These are phyloP conservation scores for Shiraia bambusicola DNA, from an alignment of 2,329 filamentous ascomycete genomes.

Conservation along the genomic window DNA sequence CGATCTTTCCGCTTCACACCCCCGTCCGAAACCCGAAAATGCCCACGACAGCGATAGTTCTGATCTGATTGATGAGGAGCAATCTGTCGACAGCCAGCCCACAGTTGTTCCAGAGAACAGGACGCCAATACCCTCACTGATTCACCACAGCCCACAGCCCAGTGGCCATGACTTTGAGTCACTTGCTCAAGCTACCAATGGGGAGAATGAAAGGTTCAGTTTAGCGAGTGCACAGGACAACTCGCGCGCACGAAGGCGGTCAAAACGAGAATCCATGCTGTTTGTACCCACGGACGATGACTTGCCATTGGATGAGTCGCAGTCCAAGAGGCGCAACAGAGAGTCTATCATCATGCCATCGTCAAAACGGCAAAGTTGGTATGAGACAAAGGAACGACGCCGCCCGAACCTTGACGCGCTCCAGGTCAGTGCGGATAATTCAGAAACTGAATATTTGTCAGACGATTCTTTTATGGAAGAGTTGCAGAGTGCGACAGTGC, in stretches of 20 bases:
- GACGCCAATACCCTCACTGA: slow-evolving; percentile 25
- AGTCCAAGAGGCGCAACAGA: slow-evolving; percentile 25
- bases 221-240: slow-evolving; percentile 17
- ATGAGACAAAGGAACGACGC: slow-evolving; percentile 42
- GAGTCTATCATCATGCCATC: slow-evolving; percentile 32
- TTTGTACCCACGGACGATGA: slow-evolving; percentile 27
- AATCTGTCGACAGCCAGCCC: slow-evolving; percentile 38
- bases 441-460: slow-evolving; percentile 57
- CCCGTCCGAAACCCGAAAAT: slow-evolving; percentile 18
- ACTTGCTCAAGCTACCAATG: neutral
- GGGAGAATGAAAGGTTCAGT: slow-evolving; percentile 10
- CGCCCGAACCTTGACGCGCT: slow-evolving; percentile 45
- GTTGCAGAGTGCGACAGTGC: slow-evolving; percentile 75
- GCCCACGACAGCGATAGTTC: slow-evolving; percentile 13
- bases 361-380: slow-evolving; percentile 27
- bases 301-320: slow-evolving; percentile 15
- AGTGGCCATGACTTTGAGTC: slow-evolving; percentile 7
- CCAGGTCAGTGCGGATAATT: slow-evolving; percentile 41
- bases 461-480: slow-evolving; percentile 86
- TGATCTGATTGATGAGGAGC: slow-evolving; percentile 29
- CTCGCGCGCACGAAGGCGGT: slow-evolving; percentile 20
- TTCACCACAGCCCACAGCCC: slow-evolving; percentile 7
- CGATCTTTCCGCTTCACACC: slow-evolving; percentile 24
- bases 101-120: slow-evolving; percentile 38
- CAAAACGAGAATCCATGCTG: slow-evolving; percentile 38